These are phyloP conservation scores for Plenodomus tracheiphilus DNA, from an alignment of 2,329 filamentous ascomycete species.

Conservation along the genomic window DNA sequence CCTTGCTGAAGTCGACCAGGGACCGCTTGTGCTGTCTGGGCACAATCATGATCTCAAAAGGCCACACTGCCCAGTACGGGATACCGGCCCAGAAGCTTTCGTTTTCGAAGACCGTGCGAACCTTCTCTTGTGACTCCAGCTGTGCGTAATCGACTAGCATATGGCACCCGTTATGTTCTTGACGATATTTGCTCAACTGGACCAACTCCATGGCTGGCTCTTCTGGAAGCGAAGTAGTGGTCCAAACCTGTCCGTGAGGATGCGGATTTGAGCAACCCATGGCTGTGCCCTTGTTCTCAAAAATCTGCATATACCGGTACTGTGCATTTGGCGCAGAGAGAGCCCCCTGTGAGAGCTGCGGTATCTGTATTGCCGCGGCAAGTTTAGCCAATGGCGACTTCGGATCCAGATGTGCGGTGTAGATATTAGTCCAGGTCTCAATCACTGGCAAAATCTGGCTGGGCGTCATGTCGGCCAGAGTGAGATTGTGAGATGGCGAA, in stretches of 20 bases:
- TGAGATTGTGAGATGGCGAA: slow-evolving; percentile 85
- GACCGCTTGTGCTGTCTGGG: slow-evolving; percentile 82
- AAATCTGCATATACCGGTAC: slow-evolving; percentile 98
- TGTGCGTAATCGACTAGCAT: slow-evolving; percentile 85
- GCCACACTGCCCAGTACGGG: slow-evolving; percentile 98
- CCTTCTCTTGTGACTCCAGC: slow-evolving; percentile 78
- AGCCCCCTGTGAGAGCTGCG: slow-evolving; percentile 51
- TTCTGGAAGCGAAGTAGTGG: slow-evolving; percentile 85
- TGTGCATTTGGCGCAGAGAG: slow-evolving; percentile 66
- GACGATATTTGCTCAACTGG: slow-evolving; percentile 77
- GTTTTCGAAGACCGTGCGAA: slow-evolving; percentile 89
- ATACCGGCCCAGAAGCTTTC: slow-evolving; percentile 81
- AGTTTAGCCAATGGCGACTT: slow-evolving; percentile 63
- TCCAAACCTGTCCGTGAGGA: slow-evolving; percentile 96
- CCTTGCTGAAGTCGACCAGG: slow-evolving; percentile 75
- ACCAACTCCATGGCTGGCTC: slow-evolving; percentile 80
- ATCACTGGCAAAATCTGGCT: slow-evolving; percentile 79
- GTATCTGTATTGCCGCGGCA: slow-evolving; percentile 52
- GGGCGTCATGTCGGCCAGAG: slow-evolving; percentile 84
- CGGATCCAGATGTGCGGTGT: slow-evolving; percentile 76
- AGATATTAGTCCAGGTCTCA: slow-evolving; percentile 89
- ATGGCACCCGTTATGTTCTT: slow-evolving; percentile 71
- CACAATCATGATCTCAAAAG: slow-evolving; percentile 91
- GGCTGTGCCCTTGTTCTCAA: slow-evolving; percentile 96
- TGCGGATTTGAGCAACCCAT: slow-evolving; percentile 99